Percentiles rank a stretch among this genome's conserved stretches.
Conservation (phyloP, 2,329 filamentous ascomycete genomes). For the Colletotrichum higginsianum region DNA sequence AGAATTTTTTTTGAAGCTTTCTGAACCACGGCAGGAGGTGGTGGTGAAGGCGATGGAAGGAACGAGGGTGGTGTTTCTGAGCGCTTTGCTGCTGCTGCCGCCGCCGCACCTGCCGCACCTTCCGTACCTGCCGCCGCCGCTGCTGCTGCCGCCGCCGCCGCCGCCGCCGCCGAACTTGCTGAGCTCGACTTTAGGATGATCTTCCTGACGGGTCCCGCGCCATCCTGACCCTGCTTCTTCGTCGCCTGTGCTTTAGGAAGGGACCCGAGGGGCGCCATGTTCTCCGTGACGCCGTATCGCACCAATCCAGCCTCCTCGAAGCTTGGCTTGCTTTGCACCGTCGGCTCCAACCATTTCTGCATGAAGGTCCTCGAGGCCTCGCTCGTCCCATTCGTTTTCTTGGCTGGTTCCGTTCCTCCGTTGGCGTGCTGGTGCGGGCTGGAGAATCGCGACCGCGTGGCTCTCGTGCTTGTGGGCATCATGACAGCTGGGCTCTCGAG, state of each 20-base stretch:
- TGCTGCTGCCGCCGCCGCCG: slow-evolving; percentile 10
- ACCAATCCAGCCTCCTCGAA: slow-evolving; percentile 84
- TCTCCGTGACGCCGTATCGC: slow-evolving; percentile 82
- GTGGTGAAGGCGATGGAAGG: slow-evolving; percentile 35
- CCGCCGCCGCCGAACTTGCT: slow-evolving; percentile 43
- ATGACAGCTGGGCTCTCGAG: slow-evolving; percentile 46
- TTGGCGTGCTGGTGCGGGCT: slow-evolving; percentile 62
- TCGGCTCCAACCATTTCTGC: slow-evolving; percentile 72
- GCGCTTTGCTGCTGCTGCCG: slow-evolving; percentile 28
- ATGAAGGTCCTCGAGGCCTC: slow-evolving; percentile 63
- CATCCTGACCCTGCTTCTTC: slow-evolving; percentile 54
- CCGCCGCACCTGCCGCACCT: slow-evolving; percentile 29
- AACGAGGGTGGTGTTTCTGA: slow-evolving; percentile 38
- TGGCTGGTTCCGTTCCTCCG: slow-evolving; percentile 39
- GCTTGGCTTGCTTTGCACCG: slow-evolving; percentile 75
- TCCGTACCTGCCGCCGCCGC: slow-evolving; percentile 13
- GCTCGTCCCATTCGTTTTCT: slow-evolving; percentile 50
- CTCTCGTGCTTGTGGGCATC: slow-evolving; percentile 62
- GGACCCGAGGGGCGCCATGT: slow-evolving; percentile 86
- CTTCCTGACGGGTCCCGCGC: slow-evolving; percentile 54
- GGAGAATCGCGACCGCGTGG: slow-evolving; percentile 70
- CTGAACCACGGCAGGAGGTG: slow-evolving; percentile 30
- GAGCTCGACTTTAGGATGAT: slow-evolving; percentile 61
- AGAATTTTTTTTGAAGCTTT: slow-evolving; percentile 34
- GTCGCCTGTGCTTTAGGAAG: slow-evolving; percentile 72